These are phyloP conservation scores for Fusarium illudens DNA, from an alignment of 2,329 filamentous ascomycete genomes.

Conservation along the genomic window DNA sequence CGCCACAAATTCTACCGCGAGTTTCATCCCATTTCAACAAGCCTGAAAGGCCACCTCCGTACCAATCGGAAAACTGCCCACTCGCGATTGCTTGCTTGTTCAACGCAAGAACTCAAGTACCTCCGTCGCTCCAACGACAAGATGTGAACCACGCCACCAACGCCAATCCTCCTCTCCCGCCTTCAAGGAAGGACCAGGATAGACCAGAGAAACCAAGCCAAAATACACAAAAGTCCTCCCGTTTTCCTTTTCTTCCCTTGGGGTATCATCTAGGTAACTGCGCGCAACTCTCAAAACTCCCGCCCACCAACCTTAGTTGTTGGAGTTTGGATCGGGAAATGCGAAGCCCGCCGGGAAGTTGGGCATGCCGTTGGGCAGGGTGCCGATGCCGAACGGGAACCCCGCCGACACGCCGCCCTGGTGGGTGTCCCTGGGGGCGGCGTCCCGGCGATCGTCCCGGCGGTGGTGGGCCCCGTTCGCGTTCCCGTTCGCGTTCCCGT, in stretches of 20 bases:
- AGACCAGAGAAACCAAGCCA: constrained; percentile 24
- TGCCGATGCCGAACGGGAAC: constrained; percentile 53
- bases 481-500: constrained; percentile 37
- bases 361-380: constrained; percentile 54
- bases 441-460: constrained; percentile 35
- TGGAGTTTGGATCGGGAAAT: constrained; percentile 48
- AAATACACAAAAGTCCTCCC: constrained; percentile 23
- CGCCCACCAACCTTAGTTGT: constrained; percentile 18
- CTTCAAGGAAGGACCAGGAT: neutral
- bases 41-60: neutral
- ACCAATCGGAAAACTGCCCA: constrained; percentile 1
- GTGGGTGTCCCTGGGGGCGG: constrained; percentile 36
- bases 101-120: constrained; percentile 18
- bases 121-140: neutral
- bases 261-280: constrained; percentile 33
- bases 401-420: constrained; percentile 37
- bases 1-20: constrained; percentile 10
- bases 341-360: constrained; percentile 52
- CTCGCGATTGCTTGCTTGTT: neutral
- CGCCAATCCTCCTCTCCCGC: constrained; percentile 16
- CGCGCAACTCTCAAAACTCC: constrained; percentile 11
- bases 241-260: constrained; percentile 11
- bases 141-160: constrained; percentile 17
- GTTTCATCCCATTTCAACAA: constrained; percentile 3
- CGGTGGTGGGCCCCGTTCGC: constrained; percentile 34